Evolutionary conservation across 2,329 filamentous ascomycete species (phyloP), one percentile per base, ranked within the genome.

Genomic region (Cylindrodendrum hubeiense): DNA sequence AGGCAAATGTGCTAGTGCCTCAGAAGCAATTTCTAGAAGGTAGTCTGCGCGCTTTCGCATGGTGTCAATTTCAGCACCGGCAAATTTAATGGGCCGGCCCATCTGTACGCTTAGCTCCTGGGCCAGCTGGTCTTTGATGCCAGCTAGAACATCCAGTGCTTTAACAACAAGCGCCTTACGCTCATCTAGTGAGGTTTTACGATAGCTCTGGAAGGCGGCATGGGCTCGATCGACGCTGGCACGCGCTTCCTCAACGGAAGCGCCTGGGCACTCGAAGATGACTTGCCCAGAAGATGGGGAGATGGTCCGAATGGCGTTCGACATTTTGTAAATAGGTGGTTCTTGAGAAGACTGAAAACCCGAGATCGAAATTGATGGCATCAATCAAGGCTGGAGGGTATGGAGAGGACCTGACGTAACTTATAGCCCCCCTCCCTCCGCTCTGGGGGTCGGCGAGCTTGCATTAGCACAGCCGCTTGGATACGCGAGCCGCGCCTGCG

Each of bases 61-160:
- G 17, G 95, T 98, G 30, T 89, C 83, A 70, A 98, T 86, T 83
- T 98, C 95, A 72, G 90, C 93, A 49, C 87, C 90, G 0, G 93
- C 93, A 79, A 95, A 98, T 34, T 91, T 88, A 74, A 97, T 97
- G 33, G 95, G 95, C n/a, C 95, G 88, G 43, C 95, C 95, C 95
- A 98, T 98, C 83, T 98, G 95, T 78, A 94, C 91, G 0, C 95
- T 98, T 62, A 98, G 83, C 79, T 98, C 95, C 71, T 89, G 86
- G 5, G 91, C 94, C 41, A 98, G 85, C 67, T 90, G 92, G 89
- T 96, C 91, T 79, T 94, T 88, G 77, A 89, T 90, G 52, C 89
- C 87, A n/a, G 83, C 81, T 26, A 98, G 84, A 5, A 93, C 80
- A 67, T 90, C 87, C 49, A 98, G 82, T 1, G 95, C 94, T 74